A percentile compares a stretch with the other conserved stretches of the same genome.
Evolutionary conservation across 2,329 filamentous ascomycete genomes (phyloP).

Genomic region (Tolypocladium ovalisporum): DNA sequence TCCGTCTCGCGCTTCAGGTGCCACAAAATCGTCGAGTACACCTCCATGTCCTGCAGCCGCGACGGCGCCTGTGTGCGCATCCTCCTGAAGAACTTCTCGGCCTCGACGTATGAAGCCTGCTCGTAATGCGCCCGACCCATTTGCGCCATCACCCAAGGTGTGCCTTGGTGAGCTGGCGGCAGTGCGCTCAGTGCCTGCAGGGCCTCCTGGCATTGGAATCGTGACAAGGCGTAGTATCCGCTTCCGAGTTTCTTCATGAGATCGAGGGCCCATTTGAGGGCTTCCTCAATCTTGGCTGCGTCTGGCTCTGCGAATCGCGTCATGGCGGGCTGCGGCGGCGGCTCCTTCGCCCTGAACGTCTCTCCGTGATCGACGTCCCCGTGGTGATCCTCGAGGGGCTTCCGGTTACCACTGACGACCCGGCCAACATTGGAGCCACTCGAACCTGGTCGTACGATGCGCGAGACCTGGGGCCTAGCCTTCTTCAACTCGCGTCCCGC

Average conservation of each 20-base stretch:
- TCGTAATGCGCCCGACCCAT: slow-evolving; percentile 89
- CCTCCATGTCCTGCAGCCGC: slow-evolving; percentile 87
- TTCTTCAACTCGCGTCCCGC: slow-evolving; percentile 68
- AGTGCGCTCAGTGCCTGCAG: slow-evolving; percentile 63
- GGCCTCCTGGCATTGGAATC: slow-evolving; percentile 70
- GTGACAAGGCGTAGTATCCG: slow-evolving; percentile 67
- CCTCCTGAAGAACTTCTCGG: slow-evolving; percentile 74
- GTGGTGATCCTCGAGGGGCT: slow-evolving; percentile 50
- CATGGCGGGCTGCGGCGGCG: slow-evolving; percentile 22
- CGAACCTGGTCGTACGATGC: slow-evolving; percentile 54
- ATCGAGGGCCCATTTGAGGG: slow-evolving; percentile 65
- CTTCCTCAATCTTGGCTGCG: slow-evolving; percentile 58
- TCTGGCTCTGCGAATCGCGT: slow-evolving; percentile 39
- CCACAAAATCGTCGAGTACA: slow-evolving; percentile 99
- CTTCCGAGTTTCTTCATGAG: slow-evolving; percentile 71
- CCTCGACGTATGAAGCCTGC: slow-evolving; percentile 73
- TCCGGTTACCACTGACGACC: slow-evolving; percentile 84
- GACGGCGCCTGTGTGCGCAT: slow-evolving; percentile 73
- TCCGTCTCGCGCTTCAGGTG: slow-evolving; percentile 88
- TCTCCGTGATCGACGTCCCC: slow-evolving; percentile 64
- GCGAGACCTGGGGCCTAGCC: slow-evolving; percentile 60
- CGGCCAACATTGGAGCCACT: slow-evolving; percentile 66
- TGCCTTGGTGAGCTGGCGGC: slow-evolving; percentile 68
- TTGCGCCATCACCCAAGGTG: slow-evolving; percentile 85
- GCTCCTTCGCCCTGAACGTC: slow-evolving; percentile 32